Base-by-base conservation (phyloP, 1,284 basidiomycete species). In the Pseudozyma sp. region DNA sequence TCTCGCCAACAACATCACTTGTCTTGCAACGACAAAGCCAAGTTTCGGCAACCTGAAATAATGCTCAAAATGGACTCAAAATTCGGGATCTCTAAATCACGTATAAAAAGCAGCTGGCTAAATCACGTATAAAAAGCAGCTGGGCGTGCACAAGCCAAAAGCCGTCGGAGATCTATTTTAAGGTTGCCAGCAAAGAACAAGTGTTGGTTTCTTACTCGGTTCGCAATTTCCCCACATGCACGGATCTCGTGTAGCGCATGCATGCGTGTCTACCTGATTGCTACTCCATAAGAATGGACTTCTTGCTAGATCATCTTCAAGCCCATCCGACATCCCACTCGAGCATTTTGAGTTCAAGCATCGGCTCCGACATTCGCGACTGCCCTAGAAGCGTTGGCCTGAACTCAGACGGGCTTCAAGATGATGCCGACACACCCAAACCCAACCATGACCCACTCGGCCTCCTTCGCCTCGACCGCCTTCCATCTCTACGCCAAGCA, bases 401-500 rank as follows among this genome's bases (percentile, higher is more conserved):
- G 8, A 16, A 18, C 40, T 14, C 44, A 44, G 40, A 12, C 47
- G 48, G 54, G 19, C 61, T 1, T 19, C 43, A 12, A 55, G 16
- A 21, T 49, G 35, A 5, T 42, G n/a, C 34, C 25, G 25, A 31
- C 25, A 31, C 25, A 31, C 25, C 25, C 25, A 31, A 31, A 31
- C 25, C 25, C 25, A 31, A 47, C 25, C 21, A 63, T 58, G 55
- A 13, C 50, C 38, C 38, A 43, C 38, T 57, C 62, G 8, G 54
- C 63, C 3, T 58, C 56, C 6, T 59, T 60, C 14, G 53, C 50
- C 36, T 59, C 60, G 4, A 64, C 57, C 18, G 66, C 70, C 1
- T 70, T 73, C 49, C 44, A 52, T 25, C 57, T 57, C 16, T 70
- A 67, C 57, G 58, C 43, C 21, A 16, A 52, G 14, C 70, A 73